phyloP scores from a whole-genome alignment of 2,329 filamentous ascomycete genomes.

The Claviceps cyperi region DNA sequence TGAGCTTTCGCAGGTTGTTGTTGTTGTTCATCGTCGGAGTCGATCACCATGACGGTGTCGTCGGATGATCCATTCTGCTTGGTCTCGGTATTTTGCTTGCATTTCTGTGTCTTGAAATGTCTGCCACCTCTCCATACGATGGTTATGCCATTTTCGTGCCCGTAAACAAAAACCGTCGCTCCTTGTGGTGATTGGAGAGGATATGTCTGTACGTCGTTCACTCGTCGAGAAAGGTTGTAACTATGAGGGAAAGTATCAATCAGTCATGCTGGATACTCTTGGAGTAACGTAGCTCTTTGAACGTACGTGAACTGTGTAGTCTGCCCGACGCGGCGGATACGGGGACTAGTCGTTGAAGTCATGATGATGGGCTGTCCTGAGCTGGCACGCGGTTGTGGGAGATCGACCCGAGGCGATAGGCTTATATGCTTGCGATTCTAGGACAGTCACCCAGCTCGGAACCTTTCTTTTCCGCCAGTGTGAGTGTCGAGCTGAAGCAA shows the following conservation, averaged over 20 bases:
- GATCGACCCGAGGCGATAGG: neutral
- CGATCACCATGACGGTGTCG: slow-evolving; percentile 46
- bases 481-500: neutral
- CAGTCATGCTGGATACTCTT: neutral
- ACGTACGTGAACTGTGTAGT: slow-evolving; percentile 34
- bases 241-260: slow-evolving; percentile 20
- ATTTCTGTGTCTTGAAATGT: slow-evolving; percentile 35
- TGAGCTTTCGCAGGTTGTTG: slow-evolving; percentile 21
- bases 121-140: slow-evolving; percentile 49
- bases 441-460: neutral
- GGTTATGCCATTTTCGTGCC: slow-evolving; percentile 47
- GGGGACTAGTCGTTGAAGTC: slow-evolving; percentile 20
- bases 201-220: slow-evolving; percentile 46
- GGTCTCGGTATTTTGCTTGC: slow-evolving; percentile 18
- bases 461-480: neutral
- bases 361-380: slow-evolving; percentile 11
- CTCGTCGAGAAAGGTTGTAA: slow-evolving; percentile 42
- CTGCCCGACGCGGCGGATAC: slow-evolving; percentile 32
- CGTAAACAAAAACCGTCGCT: slow-evolving; percentile 47
- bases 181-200: slow-evolving; percentile 48
- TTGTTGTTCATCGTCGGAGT: slow-evolving; percentile 45
- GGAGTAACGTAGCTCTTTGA: neutral
- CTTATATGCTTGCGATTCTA: neutral
- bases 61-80: slow-evolving; percentile 38
- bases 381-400: slow-evolving; percentile 5